Conservation (phyloP, 2,329 filamentous ascomycete genomes). For the Arthrobotrys conoides region DNA sequence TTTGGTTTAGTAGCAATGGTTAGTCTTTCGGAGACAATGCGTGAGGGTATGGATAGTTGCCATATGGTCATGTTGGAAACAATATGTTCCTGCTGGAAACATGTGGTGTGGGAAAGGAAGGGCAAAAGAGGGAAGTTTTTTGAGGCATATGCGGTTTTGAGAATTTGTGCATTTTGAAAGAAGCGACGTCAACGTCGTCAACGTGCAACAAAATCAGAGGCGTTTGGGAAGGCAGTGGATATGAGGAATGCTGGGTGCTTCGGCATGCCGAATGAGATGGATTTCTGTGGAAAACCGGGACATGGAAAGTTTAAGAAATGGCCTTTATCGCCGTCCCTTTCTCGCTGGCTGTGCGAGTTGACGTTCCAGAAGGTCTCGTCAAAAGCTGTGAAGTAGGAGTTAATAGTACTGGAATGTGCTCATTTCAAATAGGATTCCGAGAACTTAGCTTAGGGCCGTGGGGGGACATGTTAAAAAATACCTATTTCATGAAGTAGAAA, state of each 20-base stretch:
- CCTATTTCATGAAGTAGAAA: neutral
- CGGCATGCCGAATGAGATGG: conserved; percentile 33
- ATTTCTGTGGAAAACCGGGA: conserved; percentile 12
- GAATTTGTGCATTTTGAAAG: conserved; percentile 2
- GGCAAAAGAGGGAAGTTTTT: conserved; percentile 2
- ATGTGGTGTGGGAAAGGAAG: neutral
- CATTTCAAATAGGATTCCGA: conserved; percentile 36
- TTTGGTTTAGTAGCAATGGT: too few relatives aligned
- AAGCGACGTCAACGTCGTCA: neutral
- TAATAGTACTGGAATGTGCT: conserved; percentile 44
- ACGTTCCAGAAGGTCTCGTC: conserved; percentile 22
- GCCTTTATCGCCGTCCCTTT: conserved; percentile 9
- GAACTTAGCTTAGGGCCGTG: conserved; percentile 9
- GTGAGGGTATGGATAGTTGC: conserved; percentile 9
- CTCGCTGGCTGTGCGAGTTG: conserved; percentile 16
- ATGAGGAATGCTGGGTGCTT: conserved; percentile 39
- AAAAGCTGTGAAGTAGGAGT: neutral
- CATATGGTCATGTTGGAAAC: too few relatives aligned
- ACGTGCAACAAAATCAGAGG: neutral
- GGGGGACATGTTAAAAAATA: conserved; percentile 14
- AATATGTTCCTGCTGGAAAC: too few relatives aligned
- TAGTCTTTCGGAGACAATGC: conserved; percentile 41
- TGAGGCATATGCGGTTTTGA: neutral
- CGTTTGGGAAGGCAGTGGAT: conserved; percentile 20
- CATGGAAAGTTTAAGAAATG: conserved; percentile 6